phyloP scores from a whole-genome alignment of 257 asterid genomes.

The Nicotiana knightiana region DNA sequence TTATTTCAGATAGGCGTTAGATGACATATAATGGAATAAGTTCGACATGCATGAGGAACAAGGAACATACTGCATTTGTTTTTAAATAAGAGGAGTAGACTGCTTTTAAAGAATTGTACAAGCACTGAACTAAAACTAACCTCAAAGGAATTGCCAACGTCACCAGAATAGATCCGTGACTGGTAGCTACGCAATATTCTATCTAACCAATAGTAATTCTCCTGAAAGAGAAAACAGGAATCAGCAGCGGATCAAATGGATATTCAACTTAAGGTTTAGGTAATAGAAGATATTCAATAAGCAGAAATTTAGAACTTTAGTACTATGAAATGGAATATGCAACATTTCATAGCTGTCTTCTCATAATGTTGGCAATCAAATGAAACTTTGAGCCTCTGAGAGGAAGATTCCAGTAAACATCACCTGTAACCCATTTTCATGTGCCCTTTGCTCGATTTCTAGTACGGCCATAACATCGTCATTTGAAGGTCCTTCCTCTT shows the following conservation, averaged over 20 bases:
- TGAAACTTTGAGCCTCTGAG: not conserved
- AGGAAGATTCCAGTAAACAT: slow-evolving; percentile 12
- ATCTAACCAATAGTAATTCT: slow-evolving; percentile 82
- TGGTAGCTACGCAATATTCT: slow-evolving; percentile 88
- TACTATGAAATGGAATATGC: not conserved
- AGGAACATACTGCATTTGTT: not conserved
- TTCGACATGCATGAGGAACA: not conserved
- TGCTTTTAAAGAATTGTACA: slow-evolving; percentile 1
- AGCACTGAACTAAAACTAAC: slow-evolving; percentile 30
- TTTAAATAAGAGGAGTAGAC: not conserved
- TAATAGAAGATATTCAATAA: not conserved
- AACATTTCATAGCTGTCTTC: not conserved
- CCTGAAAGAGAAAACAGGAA: slow-evolving; percentile 41
- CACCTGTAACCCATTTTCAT: slow-evolving; percentile 95
- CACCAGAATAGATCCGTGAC: slow-evolving; percentile 83
- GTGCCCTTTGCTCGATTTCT: slow-evolving; percentile 93
- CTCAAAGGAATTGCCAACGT: slow-evolving; percentile 72
- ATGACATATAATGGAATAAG: not conserved
- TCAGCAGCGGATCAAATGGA: slow-evolving; percentile 18
- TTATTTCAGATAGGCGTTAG: not conserved
- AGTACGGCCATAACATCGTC: slow-evolving; percentile 65
- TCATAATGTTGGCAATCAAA: not conserved
- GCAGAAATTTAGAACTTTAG: not conserved
- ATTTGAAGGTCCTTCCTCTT: slow-evolving; percentile 71
- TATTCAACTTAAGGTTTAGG: not conserved